Evolutionary conservation across 306 rosid species (phyloP).

Genomic region (Abrus precatorius): DNA sequence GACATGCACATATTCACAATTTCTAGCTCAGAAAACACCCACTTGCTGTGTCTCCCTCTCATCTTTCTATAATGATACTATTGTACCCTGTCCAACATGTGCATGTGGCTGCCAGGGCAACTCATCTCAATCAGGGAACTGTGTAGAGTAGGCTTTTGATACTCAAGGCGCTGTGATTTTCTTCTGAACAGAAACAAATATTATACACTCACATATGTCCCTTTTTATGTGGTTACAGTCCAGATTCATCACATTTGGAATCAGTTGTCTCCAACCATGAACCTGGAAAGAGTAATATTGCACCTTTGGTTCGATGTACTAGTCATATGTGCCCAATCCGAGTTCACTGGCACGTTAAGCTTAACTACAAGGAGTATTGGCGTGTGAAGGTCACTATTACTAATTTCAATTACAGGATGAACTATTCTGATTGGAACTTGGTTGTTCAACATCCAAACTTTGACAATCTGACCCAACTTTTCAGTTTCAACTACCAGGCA

Average conservation of each 20-base stretch:
- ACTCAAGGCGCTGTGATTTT: constrained; percentile 24
- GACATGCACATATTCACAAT: constrained; percentile 89
- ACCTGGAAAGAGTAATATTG: constrained; percentile 45
- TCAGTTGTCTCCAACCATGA: constrained; percentile 63
- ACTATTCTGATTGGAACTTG: constrained; percentile 85
- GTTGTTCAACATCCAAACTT: constrained; percentile 94
- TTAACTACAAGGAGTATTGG: constrained; percentile 88
- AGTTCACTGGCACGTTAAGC: constrained; percentile 92
- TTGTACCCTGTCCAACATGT: constrained; percentile 81
- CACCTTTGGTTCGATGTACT: constrained; percentile 83
- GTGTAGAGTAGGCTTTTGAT: constrained; percentile 71
- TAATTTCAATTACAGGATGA: constrained; percentile 84
- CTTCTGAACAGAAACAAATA: constrained; percentile 9
- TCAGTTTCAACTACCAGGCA: constrained; percentile 85
- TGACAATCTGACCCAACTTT: constrained; percentile 80
- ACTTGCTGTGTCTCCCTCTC: constrained; percentile 93
- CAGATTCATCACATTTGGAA: constrained; percentile 64
- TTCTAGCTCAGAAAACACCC: constrained; percentile 79
- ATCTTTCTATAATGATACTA: constrained; percentile 80
- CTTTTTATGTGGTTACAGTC: constrained; percentile 53
- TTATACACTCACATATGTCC: constrained; percentile 14
- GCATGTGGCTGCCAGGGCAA: constrained; percentile 82
- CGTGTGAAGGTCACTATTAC: constrained; percentile 86
- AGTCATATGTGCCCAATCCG: constrained; percentile 91
- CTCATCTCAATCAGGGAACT: constrained; percentile 61